Evolutionary conservation across 371 early-diverging fungal species (phyloP).

Genomic region (Smittium mucronatum): DNA sequence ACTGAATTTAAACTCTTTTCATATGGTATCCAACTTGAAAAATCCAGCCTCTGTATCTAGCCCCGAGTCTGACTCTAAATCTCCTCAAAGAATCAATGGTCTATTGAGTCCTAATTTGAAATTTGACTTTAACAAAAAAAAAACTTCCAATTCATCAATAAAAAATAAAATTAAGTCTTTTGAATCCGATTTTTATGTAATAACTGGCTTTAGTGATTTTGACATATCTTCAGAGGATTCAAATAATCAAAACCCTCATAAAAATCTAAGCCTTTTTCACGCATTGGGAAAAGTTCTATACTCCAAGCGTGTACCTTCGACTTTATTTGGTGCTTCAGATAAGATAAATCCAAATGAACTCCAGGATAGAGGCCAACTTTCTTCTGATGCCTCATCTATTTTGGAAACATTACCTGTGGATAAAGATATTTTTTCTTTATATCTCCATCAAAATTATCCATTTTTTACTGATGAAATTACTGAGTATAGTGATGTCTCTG

Average conservation of each 20-base stretch:
- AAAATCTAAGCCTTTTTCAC: slow-evolving; percentile 27
- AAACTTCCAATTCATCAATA: background rate
- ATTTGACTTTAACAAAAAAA: background rate
- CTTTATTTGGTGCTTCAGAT: background rate
- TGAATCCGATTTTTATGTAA: background rate
- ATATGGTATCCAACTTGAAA: background rate
- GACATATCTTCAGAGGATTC: background rate
- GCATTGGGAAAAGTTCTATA: slow-evolving; percentile 32
- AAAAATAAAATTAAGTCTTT: background rate
- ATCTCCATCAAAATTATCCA: slow-evolving; percentile 27
- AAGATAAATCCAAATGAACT: background rate
- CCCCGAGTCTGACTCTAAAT: background rate
- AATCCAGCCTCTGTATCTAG: background rate
- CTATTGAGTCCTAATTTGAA: background rate
- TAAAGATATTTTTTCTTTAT: slow-evolving; percentile 20
- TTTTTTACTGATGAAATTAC: slow-evolving; percentile 21
- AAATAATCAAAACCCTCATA: too few species aligned
- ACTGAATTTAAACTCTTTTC: background rate
- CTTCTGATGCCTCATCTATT: slow-evolving; percentile 18
- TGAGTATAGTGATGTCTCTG: slow-evolving; percentile 17
- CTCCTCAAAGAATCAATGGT: background rate
- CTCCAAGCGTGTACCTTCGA: slow-evolving; percentile 21
- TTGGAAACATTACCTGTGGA: slow-evolving; percentile 23
- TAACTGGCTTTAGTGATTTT: background rate
- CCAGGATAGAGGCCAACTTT: slow-evolving; percentile 14